Conservation (phyloP, 2,329 filamentous ascomycete species). For the Cladosporium sp. region DNA sequence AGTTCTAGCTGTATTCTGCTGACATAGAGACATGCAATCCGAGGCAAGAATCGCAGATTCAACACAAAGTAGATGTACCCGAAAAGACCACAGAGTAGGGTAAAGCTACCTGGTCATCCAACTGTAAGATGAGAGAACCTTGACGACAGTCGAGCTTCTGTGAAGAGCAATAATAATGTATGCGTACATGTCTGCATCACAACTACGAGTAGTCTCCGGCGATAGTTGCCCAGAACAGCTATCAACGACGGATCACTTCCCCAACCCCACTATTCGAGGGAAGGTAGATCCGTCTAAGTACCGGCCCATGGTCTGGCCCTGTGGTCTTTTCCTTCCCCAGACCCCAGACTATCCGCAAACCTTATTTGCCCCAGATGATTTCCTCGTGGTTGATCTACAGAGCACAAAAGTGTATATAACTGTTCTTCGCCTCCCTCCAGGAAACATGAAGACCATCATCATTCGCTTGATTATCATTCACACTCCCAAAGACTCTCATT, state of each 20-base stretch:
- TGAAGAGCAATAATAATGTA: neutral
- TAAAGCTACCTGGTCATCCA: no score
- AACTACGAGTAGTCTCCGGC: neutral
- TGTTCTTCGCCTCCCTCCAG: neutral
- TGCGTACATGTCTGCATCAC: neutral
- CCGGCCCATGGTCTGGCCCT: neutral
- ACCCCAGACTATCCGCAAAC: slow-evolving; percentile 4
- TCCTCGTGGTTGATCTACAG: neutral
- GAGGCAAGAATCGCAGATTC: no score
- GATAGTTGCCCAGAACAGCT: neutral
- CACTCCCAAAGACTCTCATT: neutral
- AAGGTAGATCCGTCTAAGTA: neutral
- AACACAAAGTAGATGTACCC: no score
- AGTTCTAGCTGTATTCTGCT: no score
- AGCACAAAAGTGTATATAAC: slow-evolving; percentile 1
- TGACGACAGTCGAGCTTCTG: no score
- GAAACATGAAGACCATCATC: neutral
- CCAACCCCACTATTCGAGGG: neutral
- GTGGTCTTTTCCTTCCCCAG: neutral
- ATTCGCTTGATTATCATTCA: neutral
- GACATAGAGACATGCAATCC: no score
- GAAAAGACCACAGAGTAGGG: no score
- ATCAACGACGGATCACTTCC: neutral
- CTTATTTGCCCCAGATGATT: neutral
- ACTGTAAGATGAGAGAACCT: no score